Conservation (phyloP, 257 asterid species). For the Capsicum pubescens region DNA sequence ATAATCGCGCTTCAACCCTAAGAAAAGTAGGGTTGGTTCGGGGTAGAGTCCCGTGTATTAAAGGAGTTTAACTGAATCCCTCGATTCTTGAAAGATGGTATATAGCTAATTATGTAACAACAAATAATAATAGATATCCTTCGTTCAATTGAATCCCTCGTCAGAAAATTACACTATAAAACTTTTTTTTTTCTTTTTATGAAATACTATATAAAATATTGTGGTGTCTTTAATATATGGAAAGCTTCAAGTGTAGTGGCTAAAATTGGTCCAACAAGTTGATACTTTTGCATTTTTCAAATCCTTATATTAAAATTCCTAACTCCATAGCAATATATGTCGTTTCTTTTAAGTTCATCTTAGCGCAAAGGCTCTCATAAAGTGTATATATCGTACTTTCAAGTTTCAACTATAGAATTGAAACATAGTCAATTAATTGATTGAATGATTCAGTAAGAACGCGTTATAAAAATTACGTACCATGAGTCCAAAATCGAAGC, state of each 20-base stretch:
- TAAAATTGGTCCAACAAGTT: not conserved
- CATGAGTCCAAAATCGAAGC: slow-evolving; percentile 82
- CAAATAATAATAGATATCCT: too few species aligned
- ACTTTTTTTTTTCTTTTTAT: rapidly evolving
- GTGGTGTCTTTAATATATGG: too few species aligned
- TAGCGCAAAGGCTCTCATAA: too few species aligned
- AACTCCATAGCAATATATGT: too few species aligned
- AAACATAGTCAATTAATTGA: not conserved
- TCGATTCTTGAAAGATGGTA: too few species aligned
- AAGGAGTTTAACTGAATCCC: not conserved
- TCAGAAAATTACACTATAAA: not conserved
- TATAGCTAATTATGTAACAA: too few species aligned
- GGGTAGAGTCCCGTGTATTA: not conserved
- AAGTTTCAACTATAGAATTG: not conserved
- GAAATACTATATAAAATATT: too few species aligned
- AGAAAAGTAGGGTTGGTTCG: not conserved
- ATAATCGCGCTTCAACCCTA: not conserved
- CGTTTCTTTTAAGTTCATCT: not conserved
- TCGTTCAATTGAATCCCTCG: too few species aligned
- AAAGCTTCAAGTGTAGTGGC: too few species aligned
- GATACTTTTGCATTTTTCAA: not conserved
- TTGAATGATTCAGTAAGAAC: not conserved
- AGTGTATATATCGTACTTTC: rapidly evolving
- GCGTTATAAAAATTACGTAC: slow-evolving; percentile 30
- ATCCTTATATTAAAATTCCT: too few species aligned